phyloP scores from a whole-genome alignment of 176 grass and related monocot genomes.

The Eragrostis nindensis region DNA sequence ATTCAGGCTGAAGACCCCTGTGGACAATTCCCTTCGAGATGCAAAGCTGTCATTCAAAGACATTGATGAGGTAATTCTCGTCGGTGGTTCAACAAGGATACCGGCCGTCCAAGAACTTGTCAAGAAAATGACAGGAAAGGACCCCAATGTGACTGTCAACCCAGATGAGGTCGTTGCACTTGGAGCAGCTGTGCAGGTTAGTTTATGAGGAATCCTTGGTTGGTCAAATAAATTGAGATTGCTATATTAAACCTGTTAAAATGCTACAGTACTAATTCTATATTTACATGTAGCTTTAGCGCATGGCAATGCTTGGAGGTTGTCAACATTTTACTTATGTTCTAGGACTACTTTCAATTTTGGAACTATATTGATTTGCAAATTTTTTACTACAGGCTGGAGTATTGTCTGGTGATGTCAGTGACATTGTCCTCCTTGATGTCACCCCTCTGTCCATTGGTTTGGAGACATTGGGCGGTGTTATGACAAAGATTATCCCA shows the following conservation, averaged over 20 bases:
- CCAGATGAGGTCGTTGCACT: constrained; percentile 88
- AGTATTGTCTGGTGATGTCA: constrained; percentile 78
- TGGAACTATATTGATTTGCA: neutral
- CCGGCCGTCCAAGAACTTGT: constrained; percentile 81
- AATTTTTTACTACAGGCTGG: constrained; percentile 56
- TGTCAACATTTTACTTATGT: neutral
- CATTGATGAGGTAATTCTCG: constrained; percentile 79
- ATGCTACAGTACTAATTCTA: neutral
- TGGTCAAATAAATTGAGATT: neutral
- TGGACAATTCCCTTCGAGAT: constrained; percentile 70
- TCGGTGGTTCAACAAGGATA: constrained; percentile 81
- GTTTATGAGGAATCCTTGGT: constrained; percentile 31
- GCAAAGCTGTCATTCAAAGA: constrained; percentile 70
- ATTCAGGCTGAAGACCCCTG: constrained; percentile 62
- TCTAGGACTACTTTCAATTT: neutral
- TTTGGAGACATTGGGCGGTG: constrained; percentile 80
- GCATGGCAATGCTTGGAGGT: neutral
- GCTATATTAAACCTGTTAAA: neutral
- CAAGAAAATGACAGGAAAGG: constrained; percentile 81
- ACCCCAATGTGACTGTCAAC: constrained; percentile 80
- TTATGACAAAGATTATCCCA: constrained; percentile 90
- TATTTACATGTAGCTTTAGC: neutral
- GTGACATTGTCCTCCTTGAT: constrained; percentile 82
- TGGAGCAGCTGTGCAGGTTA: constrained; percentile 81
- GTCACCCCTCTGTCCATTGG: constrained; percentile 76